Conservation (phyloP, 768 basidiomycete species). For the Rickenella mellea region DNA sequence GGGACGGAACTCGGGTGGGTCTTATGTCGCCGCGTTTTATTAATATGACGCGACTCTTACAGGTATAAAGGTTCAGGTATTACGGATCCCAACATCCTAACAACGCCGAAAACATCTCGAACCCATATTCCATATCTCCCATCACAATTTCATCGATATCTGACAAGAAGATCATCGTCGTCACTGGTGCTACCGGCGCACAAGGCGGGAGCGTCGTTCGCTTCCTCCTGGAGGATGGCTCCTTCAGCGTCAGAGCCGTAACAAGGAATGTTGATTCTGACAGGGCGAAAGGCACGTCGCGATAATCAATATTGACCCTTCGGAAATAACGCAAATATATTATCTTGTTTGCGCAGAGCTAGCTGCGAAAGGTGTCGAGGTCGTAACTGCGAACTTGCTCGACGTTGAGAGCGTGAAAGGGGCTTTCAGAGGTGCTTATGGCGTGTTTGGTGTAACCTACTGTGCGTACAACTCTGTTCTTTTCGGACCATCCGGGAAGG, state of each 20-base stretch:
- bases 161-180: constrained; percentile 10
- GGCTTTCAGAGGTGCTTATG: constrained; percentile 11
- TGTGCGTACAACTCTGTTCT: constrained; percentile 2
- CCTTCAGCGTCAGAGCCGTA: constrained; percentile 11
- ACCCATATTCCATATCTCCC: too few relatives aligned
- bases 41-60: too few relatives aligned
- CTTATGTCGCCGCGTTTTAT: too few relatives aligned
- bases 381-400: constrained; percentile 8
- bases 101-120: too few relatives aligned
- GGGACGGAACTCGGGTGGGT: too few relatives aligned
- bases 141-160: too few relatives aligned
- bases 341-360: not conserved
- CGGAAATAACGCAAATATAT: not conserved
- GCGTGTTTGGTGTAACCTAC: constrained; percentile 10
- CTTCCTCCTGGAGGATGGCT: constrained; percentile 11
- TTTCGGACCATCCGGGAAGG: not conserved
- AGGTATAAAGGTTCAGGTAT: too few relatives aligned
- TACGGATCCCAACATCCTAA: too few relatives aligned
- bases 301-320: not conserved
- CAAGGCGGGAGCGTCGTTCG: constrained; percentile 12
- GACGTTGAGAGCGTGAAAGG: constrained; percentile 3
- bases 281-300: constrained; percentile 7
- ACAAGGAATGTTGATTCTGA: constrained; percentile 10
- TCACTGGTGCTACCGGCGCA: constrained; percentile 14
- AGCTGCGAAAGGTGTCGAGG: constrained; percentile 6